These are phyloP conservation scores for Fraxinus paxiana DNA, from an alignment of 305 asterid species.

Conservation along the genomic window DNA sequence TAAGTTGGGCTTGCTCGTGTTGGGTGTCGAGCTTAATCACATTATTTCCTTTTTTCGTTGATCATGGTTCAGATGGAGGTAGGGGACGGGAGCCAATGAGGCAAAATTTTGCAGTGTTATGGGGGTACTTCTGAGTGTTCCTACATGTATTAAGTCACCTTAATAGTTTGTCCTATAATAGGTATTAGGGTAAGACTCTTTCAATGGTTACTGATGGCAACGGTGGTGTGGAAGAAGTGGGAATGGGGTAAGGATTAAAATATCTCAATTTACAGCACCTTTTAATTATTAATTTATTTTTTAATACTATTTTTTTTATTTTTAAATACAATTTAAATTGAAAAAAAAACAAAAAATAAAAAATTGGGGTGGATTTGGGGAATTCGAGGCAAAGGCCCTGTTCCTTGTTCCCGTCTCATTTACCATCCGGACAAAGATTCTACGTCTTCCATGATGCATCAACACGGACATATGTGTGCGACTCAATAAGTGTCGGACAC, in stretches of 20 bases:
- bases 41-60: background rate
- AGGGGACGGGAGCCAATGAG: background rate
- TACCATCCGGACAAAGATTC: background rate
- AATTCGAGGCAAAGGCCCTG: background rate
- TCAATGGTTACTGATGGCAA: background rate
- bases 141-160: background rate
- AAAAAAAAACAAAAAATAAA: too few species aligned
- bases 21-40: background rate
- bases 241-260: background rate
- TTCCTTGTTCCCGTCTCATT: background rate
- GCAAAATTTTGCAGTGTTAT: background rate
- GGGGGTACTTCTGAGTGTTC: background rate
- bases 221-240: background rate
- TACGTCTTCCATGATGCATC: too few species aligned
- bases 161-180: background rate
- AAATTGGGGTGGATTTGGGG: background rate
- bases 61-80: background rate
- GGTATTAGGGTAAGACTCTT: background rate
- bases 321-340: background rate
- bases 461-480: background rate
- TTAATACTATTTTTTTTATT: background rate
- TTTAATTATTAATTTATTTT: background rate
- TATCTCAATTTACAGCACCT: background rate
- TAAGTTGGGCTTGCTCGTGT: background rate
- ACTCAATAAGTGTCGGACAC: background rate